Conservation (phyloP, 208 protist genomes). For the Crithidia brevicula region DNA sequence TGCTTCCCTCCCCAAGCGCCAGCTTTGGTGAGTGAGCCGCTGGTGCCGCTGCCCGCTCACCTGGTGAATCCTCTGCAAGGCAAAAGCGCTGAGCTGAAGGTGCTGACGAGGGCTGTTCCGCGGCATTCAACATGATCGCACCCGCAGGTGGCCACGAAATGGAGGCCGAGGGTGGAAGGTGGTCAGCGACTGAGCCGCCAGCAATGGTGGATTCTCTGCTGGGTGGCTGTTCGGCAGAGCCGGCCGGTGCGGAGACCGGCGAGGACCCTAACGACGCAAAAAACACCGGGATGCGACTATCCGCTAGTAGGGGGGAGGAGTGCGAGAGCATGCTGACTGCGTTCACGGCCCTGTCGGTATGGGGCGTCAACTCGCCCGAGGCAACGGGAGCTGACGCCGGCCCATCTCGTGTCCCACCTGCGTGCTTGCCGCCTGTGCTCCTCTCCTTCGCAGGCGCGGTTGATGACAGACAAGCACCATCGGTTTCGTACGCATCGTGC, state of each 20-base stretch:
- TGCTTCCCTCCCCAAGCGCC: no score
- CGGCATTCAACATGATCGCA: not conserved
- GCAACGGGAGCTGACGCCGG: not conserved
- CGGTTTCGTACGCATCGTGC: no score
- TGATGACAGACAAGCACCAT: no score
- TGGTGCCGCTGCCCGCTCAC: no score
- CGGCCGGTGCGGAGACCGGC: not conserved
- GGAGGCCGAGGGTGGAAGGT: not conserved
- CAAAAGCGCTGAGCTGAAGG: no score
- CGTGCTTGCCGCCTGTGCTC: no score
- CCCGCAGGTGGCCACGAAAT: conserved; percentile 1
- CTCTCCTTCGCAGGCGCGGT: no score
- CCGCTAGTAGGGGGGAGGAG: not conserved
- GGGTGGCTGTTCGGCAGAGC: not conserved
- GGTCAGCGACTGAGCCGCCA: not conserved
- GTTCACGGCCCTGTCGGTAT: not conserved
- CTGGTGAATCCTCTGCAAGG: no score
- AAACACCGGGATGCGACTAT: not conserved
- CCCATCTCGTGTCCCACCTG: no score
- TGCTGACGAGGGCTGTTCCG: not conserved
- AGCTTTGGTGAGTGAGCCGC: not conserved
- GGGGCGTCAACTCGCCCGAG: not conserved
- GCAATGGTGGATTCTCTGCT: not conserved
- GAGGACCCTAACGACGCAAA: not conserved
- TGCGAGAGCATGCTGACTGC: not conserved